A percentile compares a stretch with the other conserved stretches of the same genome.
These are phyloP conservation scores for Citrus reticulata DNA, from an alignment of 345 rosid genomes.

Conservation along the genomic window DNA sequence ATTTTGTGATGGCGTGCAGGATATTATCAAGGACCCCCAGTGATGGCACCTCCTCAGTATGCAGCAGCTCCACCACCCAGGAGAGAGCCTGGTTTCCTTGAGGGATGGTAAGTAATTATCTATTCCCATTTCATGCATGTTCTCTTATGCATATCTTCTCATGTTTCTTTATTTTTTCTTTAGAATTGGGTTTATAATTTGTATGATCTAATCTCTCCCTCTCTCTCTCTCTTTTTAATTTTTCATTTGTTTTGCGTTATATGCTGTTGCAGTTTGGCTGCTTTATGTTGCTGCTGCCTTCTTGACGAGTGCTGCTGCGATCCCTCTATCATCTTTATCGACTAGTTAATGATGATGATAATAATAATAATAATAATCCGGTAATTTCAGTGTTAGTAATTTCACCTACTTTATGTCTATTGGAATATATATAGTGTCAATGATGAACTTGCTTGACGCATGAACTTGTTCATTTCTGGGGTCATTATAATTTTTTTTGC, in stretches of 20 bases:
- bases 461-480: too few species aligned
- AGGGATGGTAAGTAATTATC: slow-evolving; percentile 43
- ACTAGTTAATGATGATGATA: background rate
- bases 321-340: slow-evolving; percentile 43
- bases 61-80: slow-evolving; percentile 47
- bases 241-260: too few species aligned
- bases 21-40: slow-evolving; percentile 64
- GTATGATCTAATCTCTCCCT: background rate
- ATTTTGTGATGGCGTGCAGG: slow-evolving; percentile 18
- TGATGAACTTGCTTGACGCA: too few species aligned
- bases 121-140: background rate
- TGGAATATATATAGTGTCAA: too few species aligned
- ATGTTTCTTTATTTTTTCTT: background rate
- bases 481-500: too few species aligned
- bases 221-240: background rate
- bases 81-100: slow-evolving; percentile 43
- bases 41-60: slow-evolving; percentile 60
- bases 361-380: background rate
- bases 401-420: background rate
- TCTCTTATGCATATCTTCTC: background rate
- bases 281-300: slow-evolving; percentile 69
- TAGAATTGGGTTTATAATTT: background rate
- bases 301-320: slow-evolving; percentile 77
- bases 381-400: background rate
- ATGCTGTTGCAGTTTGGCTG: slow-evolving; percentile 46